phyloP scores from a whole-genome alignment of 1,284 basidiomycete species.

The Marasmius tenuissimus region DNA sequence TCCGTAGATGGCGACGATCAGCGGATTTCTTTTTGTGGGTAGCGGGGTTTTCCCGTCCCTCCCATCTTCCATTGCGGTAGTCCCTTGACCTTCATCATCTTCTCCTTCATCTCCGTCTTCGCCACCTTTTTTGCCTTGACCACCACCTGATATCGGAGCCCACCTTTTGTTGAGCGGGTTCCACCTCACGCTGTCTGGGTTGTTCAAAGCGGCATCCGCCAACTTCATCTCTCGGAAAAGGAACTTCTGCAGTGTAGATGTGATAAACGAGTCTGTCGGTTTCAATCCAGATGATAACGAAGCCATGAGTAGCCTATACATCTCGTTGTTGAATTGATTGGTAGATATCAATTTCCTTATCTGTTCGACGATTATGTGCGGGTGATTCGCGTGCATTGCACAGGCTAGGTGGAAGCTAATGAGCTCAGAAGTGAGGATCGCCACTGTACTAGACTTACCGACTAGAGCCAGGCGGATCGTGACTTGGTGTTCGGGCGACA shows the following conservation, averaged over 20 bases:
- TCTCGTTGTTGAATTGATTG: slow-evolving; percentile 82
- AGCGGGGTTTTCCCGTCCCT: slow-evolving; percentile 28
- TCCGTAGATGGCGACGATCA: slow-evolving; percentile 81
- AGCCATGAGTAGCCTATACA: slow-evolving; percentile 71
- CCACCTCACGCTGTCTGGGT: slow-evolving; percentile 60
- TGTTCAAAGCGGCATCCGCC: slow-evolving; percentile 60
- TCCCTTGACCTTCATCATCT: slow-evolving; percentile 25
- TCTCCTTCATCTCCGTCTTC: slow-evolving; percentile 29
- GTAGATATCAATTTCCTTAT: slow-evolving; percentile 69
- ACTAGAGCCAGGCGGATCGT: slow-evolving; percentile 72
- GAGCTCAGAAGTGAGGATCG: background rate
- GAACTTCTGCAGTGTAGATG: slow-evolving; percentile 78
- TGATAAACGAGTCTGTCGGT: slow-evolving; percentile 74
- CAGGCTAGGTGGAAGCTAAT: slow-evolving; percentile 52
- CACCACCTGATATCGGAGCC: slow-evolving; percentile 27
- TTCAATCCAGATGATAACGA: slow-evolving; percentile 68
- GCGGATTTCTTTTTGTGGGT: slow-evolving; percentile 76
- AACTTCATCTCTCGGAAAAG: slow-evolving; percentile 75
- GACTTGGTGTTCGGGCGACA: slow-evolving; percentile 63
- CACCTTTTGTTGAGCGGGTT: slow-evolving; percentile 55
- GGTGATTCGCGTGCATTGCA: slow-evolving; percentile 58
- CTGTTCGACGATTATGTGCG: slow-evolving; percentile 65
- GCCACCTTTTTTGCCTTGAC: slow-evolving; percentile 24
- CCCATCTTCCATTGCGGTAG: slow-evolving; percentile 16
- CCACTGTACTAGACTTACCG: slow-evolving; percentile 46